Evolutionary conservation across 768 basidiomycete species (phyloP), one percentile per base, ranked within the genome.

Genomic region (Tricholoma saponaceum): DNA sequence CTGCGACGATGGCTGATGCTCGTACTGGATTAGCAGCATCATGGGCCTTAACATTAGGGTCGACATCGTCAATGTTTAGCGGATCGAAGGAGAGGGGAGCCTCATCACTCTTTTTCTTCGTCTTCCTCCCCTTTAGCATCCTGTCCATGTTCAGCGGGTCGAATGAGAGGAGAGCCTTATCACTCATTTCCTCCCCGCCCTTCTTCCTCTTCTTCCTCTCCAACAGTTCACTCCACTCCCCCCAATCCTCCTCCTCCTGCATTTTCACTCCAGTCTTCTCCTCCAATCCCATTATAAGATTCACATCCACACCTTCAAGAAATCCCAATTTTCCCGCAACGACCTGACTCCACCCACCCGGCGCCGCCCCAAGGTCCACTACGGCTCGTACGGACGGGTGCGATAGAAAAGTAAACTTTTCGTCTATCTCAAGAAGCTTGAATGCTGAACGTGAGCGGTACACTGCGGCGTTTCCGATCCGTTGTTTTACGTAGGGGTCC

Each of bases 291-390:
- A 54, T 32, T 22, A 16, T 28, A 30, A 12, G 16, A 28, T 28
- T 30, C 28, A 18, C 28, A 28, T 28, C 26, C 47, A 50, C 16
- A 10, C n/a, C 26, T 28, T 28, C 47, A 18, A n/a, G 7, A 5
- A 50, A 84, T 2, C 86, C 85, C n/a, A 91, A 67, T 56, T 82
- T 80, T 30, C 76, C 76, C 0, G 84, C 80, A 13, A 84, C 85
- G 10, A 94, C 94, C 67, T 97, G 95, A 51, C 88, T 89, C 95
- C 96, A 98, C 0, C 93, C 93, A 0, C 95, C 95, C 0, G 95
- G 96, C 0, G 94, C 92, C 0, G 91, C 91, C 14, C 96, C 95
- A 20, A 97, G 81, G 70, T 97, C 95, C 1, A 95, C 84, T 0
- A 96, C 83, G 16, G 81, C 76, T 1, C 69, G 76, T 4, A 89